phyloP scores from a whole-genome alignment of 352 stramenopile species.

The Globisporangium abappressorium region DNA sequence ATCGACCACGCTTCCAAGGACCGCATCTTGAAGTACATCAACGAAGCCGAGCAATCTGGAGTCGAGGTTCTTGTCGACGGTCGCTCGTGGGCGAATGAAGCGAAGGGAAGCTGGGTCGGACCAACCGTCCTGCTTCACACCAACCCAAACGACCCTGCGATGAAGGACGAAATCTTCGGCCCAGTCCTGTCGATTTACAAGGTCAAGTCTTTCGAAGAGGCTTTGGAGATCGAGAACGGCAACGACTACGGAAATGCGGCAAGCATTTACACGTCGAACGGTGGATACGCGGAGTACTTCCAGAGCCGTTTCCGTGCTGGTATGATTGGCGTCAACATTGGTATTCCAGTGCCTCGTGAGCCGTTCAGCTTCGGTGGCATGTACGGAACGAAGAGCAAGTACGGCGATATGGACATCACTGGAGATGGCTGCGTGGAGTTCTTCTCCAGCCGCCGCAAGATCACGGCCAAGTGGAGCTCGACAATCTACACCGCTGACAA shows the following conservation, averaged over 20 bases:
- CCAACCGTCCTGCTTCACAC: constrained; percentile 94
- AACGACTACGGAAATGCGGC: constrained; percentile 98
- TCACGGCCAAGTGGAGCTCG: constrained; percentile 94
- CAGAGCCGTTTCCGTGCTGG: constrained; percentile 86
- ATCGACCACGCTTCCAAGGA: constrained; percentile 91
- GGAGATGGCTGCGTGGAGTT: constrained; percentile 97
- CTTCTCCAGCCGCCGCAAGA: constrained; percentile 97
- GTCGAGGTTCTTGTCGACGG: constrained; percentile 93
- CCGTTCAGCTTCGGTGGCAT: constrained; percentile 97
- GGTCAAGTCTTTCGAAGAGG: constrained; percentile 90
- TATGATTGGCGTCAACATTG: constrained; percentile 97
- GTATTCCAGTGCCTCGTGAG: constrained; percentile 93
- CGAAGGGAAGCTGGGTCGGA: constrained; percentile 89
- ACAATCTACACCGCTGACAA: constrained; percentile 42
- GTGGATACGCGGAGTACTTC: constrained; percentile 94
- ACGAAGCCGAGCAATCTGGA: constrained; percentile 79
- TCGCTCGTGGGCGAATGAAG: constrained; percentile 63
- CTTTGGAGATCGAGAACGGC: constrained; percentile 94
- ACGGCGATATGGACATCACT: constrained; percentile 98
- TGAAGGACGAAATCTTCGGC: constrained; percentile 97
- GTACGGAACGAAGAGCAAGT: constrained; percentile 97
- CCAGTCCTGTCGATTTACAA: constrained; percentile 93
- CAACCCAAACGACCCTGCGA: constrained; percentile 81
- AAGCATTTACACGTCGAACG: constrained; percentile 95
- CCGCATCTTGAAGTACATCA: constrained; percentile 94